Evolutionary conservation across 2,329 filamentous ascomycete species (phyloP).

Genomic region (Oidium heveae): DNA sequence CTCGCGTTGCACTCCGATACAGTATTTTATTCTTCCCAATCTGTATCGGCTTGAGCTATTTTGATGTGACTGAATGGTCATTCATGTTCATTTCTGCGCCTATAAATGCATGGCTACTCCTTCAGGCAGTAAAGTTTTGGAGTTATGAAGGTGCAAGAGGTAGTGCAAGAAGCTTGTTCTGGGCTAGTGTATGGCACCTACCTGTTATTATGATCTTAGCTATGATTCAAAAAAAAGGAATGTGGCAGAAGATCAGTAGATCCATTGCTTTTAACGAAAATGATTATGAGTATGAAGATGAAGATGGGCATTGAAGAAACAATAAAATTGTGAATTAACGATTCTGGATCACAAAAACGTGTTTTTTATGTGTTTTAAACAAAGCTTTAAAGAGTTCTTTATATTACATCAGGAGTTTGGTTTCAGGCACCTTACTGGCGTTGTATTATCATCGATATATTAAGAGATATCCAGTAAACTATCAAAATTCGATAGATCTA

Average conservation of each 20-base stretch:
- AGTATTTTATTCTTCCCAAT: constrained; percentile 66
- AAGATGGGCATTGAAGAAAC: constrained; percentile 7
- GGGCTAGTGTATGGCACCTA: constrained; percentile 94
- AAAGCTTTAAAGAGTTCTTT: no score
- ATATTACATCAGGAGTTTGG: no score
- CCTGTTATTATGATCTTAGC: constrained; percentile 75
- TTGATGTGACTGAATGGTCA: constrained; percentile 59
- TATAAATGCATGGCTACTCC: constrained; percentile 66
- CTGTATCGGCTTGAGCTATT: constrained; percentile 54
- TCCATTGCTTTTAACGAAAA: constrained; percentile 33
- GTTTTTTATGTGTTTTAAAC: no score
- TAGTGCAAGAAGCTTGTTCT: constrained; percentile 66
- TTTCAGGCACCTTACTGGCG: no score
- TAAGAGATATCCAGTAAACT: no score
- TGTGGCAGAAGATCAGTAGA: constrained; percentile 64
- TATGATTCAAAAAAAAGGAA: constrained; percentile 76
- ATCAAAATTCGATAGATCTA: no score
- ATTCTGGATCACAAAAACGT: no score
- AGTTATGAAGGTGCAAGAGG: constrained; percentile 51
- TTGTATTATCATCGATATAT: no score
- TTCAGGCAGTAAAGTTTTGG: constrained; percentile 65
- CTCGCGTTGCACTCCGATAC: constrained; percentile 70
- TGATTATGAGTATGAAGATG: constrained; percentile 31
- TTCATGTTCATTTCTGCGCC: constrained; percentile 61
- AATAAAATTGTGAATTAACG: background rate